phyloP scores from a whole-genome alignment of 805 yeast species.

The Ogataea haglerorum region DNA sequence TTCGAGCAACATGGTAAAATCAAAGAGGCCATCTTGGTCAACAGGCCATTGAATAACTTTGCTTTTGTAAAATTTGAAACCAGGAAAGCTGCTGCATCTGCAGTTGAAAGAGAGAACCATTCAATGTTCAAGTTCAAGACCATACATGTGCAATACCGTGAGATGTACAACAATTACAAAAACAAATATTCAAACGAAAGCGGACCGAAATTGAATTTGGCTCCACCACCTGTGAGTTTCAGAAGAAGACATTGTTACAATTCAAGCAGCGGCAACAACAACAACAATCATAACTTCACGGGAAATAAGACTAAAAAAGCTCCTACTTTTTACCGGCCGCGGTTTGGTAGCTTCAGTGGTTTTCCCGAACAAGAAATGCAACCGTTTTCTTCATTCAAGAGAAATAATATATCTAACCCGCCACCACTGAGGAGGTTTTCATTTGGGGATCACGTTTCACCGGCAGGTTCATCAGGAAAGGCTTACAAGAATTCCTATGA shows the following conservation, averaged over 20 bases:
- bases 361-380: constrained; percentile 17
- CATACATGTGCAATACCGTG: constrained; percentile 83
- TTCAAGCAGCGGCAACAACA: constrained; percentile 3
- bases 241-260: constrained; percentile 38
- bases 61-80: constrained; percentile 68
- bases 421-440: constrained; percentile 19
- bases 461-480: constrained; percentile 13
- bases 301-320: constrained; percentile 14
- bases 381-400: constrained; percentile 10
- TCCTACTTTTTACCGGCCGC: constrained; percentile 16
- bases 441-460: constrained; percentile 16
- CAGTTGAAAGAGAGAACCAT: constrained; percentile 83
- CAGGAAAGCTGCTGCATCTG: constrained; percentile 78
- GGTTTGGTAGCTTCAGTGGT: constrained; percentile 19
- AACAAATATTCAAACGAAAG: constrained; percentile 28
- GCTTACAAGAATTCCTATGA: constrained; percentile 17
- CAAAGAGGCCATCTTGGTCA: constrained; percentile 50
- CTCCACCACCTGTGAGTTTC: constrained; percentile 80
- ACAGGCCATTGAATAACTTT: constrained; percentile 52
- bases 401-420: constrained; percentile 9
- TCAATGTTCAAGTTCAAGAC: constrained; percentile 68
- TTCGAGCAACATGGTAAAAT: constrained; percentile 69
- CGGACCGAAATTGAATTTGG: constrained; percentile 40
- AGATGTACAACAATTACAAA: constrained; percentile 42
- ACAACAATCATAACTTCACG: background rate